These are phyloP conservation scores for Moringa oleifera DNA, from an alignment of 345 rosid genomes.

Conservation along the genomic window DNA sequence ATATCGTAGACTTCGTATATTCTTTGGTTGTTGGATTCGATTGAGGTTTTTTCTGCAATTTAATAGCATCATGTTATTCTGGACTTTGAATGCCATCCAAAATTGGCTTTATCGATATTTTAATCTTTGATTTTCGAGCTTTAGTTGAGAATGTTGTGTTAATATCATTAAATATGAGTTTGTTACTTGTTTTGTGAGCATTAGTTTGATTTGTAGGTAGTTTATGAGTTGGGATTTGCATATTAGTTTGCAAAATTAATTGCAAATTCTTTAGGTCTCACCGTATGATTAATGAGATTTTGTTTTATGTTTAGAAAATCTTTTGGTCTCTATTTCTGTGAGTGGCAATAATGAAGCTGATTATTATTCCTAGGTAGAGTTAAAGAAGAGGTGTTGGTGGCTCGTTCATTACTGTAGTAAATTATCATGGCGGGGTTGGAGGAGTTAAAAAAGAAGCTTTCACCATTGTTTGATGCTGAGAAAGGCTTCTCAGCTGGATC, in stretches of 20 bases:
- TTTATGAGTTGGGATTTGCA: not conserved
- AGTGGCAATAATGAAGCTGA: too few species aligned
- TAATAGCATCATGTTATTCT: too few species aligned
- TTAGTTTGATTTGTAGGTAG: not conserved
- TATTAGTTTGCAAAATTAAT: not conserved
- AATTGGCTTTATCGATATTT: not conserved
- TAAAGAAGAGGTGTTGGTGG: not conserved
- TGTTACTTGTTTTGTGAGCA: not conserved
- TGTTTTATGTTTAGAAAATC: too few species aligned
- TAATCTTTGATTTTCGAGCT: not conserved
- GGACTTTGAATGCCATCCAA: not conserved
- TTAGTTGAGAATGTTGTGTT: not conserved
- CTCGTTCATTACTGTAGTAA: not conserved
- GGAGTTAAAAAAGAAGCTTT: constrained; percentile 74
- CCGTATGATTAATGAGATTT: too few species aligned
- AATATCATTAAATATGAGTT: not conserved
- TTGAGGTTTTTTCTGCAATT: not conserved
- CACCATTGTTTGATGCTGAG: constrained; percentile 90
- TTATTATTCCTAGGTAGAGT: not conserved
- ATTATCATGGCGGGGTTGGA: constrained; percentile 83
- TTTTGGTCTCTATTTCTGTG: too few species aligned
- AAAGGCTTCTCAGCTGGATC: constrained; percentile 78
- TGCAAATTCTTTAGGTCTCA: not conserved
- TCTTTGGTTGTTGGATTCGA: not conserved
- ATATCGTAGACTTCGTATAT: too few species aligned